phyloP scores from a whole-genome alignment of 2,329 filamentous ascomycete species.

The Curvularia verruculosa region DNA sequence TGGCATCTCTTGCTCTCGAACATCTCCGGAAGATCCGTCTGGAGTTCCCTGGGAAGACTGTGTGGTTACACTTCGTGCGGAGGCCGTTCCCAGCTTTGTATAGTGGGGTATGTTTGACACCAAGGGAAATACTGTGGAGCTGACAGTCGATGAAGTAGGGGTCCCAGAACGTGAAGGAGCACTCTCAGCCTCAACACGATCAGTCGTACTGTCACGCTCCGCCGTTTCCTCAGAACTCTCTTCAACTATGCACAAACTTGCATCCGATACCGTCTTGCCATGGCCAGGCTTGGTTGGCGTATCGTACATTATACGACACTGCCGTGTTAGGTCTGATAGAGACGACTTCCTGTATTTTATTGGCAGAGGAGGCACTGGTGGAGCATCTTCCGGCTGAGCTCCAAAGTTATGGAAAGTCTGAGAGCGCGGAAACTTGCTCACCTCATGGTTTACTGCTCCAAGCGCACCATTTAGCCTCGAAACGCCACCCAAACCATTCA shows the following conservation, averaged over 20 bases:
- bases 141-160: background rate
- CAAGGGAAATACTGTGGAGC: background rate
- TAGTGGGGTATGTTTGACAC: background rate
- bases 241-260: constrained; percentile 15
- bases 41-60: background rate
- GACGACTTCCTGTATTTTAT: constrained; percentile 27
- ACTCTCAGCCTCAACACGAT: background rate
- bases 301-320: constrained; percentile 1
- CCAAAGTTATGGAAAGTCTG: constrained; percentile 36
- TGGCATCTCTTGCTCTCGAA: constrained; percentile 7
- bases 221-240: constrained; percentile 15
- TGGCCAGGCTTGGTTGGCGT: background rate
- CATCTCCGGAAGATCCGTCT: constrained; percentile 15
- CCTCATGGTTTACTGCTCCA: constrained; percentile 36
- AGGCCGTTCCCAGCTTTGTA: background rate
- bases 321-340: constrained; percentile 17
- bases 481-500: constrained; percentile 27
- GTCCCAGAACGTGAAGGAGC: background rate
- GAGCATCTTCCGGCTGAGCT: constrained; percentile 19
- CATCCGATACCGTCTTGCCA: constrained; percentile 3
- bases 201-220: background rate
- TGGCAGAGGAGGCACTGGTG: constrained; percentile 36
- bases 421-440: constrained; percentile 42
- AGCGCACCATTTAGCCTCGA: constrained; percentile 31
- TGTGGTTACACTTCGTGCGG: background rate